Percentiles rank a stretch among this genome's conserved stretches.
phyloP scores from a whole-genome alignment of 306 rosid species.

The Psophocarpus tetragonolobus region DNA sequence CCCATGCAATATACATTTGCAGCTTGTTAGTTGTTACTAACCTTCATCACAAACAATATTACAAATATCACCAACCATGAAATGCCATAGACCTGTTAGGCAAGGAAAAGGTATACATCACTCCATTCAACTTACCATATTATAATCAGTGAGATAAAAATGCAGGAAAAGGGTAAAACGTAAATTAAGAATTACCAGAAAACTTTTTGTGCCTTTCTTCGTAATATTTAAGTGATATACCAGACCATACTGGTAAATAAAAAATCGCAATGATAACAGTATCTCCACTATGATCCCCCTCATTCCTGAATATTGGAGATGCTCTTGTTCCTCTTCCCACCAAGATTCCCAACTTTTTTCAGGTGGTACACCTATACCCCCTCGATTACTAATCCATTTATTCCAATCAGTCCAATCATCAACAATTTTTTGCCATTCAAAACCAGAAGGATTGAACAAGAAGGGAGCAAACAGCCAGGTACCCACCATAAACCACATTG shows the following conservation, averaged over 20 bases:
- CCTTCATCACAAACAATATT: slow-evolving; percentile 96
- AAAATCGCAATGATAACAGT: slow-evolving; percentile 48
- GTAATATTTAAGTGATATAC: slow-evolving; percentile 53
- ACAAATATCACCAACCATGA: slow-evolving; percentile 96
- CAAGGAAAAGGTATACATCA: slow-evolving; percentile 29
- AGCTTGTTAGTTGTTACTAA: slow-evolving; percentile 45
- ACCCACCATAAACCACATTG: slow-evolving; percentile 62
- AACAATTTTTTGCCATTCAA: slow-evolving; percentile 60
- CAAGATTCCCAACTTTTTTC: slow-evolving; percentile 63
- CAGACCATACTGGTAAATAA: slow-evolving; percentile 54
- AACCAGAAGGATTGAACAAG: slow-evolving; percentile 56
- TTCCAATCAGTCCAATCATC: slow-evolving; percentile 66
- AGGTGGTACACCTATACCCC: slow-evolving; percentile 55
- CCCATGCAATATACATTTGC: neutral
- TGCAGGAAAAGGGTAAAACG: neutral
- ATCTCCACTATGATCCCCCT: slow-evolving; percentile 52
- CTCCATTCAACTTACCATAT: slow-evolving; percentile 18
- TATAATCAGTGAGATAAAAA: neutral
- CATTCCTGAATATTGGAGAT: slow-evolving; percentile 48
- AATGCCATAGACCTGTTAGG: slow-evolving; percentile 82
- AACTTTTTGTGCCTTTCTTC: slow-evolving; percentile 41
- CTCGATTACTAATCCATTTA: slow-evolving; percentile 58
- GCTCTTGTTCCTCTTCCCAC: slow-evolving; percentile 64
- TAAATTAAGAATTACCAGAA: slow-evolving; percentile 42
- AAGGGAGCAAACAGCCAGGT: slow-evolving; percentile 62